Evolutionary conservation across 805 yeast species (phyloP), one percentile per base, ranked within the genome.

Genomic region (Yamadazyma insecticola): DNA sequence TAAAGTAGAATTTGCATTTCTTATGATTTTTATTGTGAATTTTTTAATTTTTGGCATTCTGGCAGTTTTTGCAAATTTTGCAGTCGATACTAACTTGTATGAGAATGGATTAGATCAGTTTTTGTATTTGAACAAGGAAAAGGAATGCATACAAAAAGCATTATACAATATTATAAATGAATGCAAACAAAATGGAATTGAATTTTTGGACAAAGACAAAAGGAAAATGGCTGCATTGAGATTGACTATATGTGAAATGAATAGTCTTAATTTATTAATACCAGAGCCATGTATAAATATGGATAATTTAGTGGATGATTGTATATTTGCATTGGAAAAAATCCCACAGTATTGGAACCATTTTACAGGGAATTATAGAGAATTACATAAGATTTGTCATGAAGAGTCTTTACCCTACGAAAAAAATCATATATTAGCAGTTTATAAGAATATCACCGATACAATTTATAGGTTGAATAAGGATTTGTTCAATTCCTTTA

Each of bases 291-390:
- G 69, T 40, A 34, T 35, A 48, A 4, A 33, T 45, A 4, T 41
- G 30, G 28, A 26, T 3, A 24, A 17, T 2, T 46, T 53, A 21
- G 41, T 51, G 27, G 50, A 51, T 13, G 39, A 35, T 1, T 76
- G 81, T 37, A 55, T 75, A 18, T 30, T 40, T 3, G 52, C 57
- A 2, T 39, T 74, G 23, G 72, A 73, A 33, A 44, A 44, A 14
- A 54, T 61, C 3, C 61, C 76, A 0, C 82, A 79, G 42, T 75
- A 80, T 70, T 81, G 90, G 90, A 79, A 88, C 0, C 76, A 81
- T 0, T 81, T 71, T 46, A 78, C 78, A 39, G 86, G 86, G 0
- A 72, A 79, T 44, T 79, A 73, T 48, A 64, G 77, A 27, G 66
- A 71, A 19, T 55, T 80, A 3, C 60, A 72, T 2, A 60, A 64